Conservation (phyloP, 768 basidiomycete genomes). For the Cyclocybe cylindracea region DNA sequence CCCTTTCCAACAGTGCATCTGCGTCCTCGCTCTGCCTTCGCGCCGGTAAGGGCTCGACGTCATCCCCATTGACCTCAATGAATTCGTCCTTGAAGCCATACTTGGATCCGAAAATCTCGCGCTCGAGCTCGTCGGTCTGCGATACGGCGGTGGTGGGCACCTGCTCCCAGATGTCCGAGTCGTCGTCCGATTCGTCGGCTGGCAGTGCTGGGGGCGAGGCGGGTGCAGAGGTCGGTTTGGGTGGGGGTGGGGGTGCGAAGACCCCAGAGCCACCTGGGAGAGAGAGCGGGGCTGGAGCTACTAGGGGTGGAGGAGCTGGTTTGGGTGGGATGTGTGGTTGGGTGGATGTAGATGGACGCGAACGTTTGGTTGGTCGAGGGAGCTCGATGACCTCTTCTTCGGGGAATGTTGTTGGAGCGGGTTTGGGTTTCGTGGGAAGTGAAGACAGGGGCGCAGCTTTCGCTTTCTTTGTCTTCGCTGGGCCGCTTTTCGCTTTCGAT, state of each 20-base stretch:
- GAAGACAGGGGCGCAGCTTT: conserved; percentile 19
- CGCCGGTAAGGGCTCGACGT: neutral
- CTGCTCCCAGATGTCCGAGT: conserved; percentile 54
- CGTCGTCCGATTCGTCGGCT: conserved; percentile 13
- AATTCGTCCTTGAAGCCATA: conserved; percentile 15
- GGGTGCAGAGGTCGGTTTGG: conserved; percentile 3
- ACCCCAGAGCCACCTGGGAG: conserved; percentile 11
- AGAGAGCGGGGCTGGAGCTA: conserved; percentile 3
- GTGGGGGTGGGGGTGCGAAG: conserved; percentile 9
- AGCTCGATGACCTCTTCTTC: conserved; percentile 18
- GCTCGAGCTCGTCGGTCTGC: conserved; percentile 18
- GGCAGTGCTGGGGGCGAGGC: conserved; percentile 1
- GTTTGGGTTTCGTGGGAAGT: conserved; percentile 6
- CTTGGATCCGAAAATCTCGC: conserved; percentile 23
- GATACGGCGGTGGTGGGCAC: conserved; percentile 23
- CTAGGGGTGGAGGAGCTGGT: conserved; percentile 7
- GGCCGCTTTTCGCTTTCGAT: conserved; percentile 11
- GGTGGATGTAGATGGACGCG: conserved; percentile 10
- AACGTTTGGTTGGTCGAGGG: conserved; percentile 12
- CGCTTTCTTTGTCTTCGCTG: conserved; percentile 10
- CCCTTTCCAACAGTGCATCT: neutral
- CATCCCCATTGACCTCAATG: conserved; percentile 7
- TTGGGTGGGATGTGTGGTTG: neutral
- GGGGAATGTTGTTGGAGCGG: conserved; percentile 5
- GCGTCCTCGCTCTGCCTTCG: neutral